Conservation (phyloP, 306 rosid species). For the apple (Malus domestica) region ASM211411v1 NC_041791.1:30528001-30528500, state of each 20-base stretch:
- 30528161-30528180: neutral
- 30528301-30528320: too few species aligned
- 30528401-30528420: neutral
- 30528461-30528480: neutral
- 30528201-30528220: neutral
- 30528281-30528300: too few species aligned
- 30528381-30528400: too few species aligned
- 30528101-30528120: neutral
- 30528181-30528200: neutral
- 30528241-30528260: neutral
- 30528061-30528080: neutral
- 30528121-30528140: neutral
- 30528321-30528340: too few species aligned
- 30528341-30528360: too few species aligned
- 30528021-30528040: too few species aligned
- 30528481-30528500: neutral
- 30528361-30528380: too few species aligned
- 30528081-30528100: neutral
- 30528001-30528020: too few species aligned
- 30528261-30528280: too few species aligned
- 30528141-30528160: slow-evolving; percentile 9
- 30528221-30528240: neutral
- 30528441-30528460: neutral
- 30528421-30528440: neutral
- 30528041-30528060: neutral